Base-by-base conservation (phyloP, 345 rosid species). In the Litchi chinensis region DNA sequence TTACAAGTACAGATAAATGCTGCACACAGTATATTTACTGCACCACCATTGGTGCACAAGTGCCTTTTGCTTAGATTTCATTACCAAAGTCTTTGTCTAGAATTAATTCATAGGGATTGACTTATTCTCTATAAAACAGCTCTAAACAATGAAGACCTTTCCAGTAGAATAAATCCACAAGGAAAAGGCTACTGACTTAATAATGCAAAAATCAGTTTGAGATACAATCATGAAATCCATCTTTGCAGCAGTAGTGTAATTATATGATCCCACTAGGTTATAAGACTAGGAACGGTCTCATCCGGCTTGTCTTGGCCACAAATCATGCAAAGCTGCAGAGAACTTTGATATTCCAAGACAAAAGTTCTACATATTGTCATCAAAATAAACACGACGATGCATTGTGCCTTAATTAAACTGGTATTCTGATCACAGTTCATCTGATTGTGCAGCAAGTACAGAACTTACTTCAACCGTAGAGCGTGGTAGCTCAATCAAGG, bases 401-500 rank as follows among this genome's bases (percentile, higher is more conserved):
- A 63, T 46, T 10, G 22, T 22, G 52, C 5, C 24, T 7, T 40
- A 13, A 59, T 60, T 37, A 9, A 28, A 59, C 65, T 28, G 39
- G 26, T 8, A 16, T 22, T 60, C 52, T 72, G 41, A 39, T 65
- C 72, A 66, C 54, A 18, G 19, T 70, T 79, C 39, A 62, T 66
- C 68, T 10, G 15, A 73, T 54, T 26, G 67, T 18, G 44, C 46
- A 5, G 66, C 75, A 37, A 52, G 16, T 18, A 52, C n/a, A 5
- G 60, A 52, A 79, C 86, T 76, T 77, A 81, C 88, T 68, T 67
- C 78, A 32, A 65, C 80, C 28, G 41, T 82, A 1, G 86, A 86
- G 71, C 77, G 70, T 37, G 89, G 87, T 46, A 86, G 50, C 3
- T 78, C 82, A 71, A 86, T 77, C 48, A 86, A 85, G 8, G 89